phyloP scores from a whole-genome alignment of 106 monocot genomes.

The Phalaenopsis equestris region DNA sequence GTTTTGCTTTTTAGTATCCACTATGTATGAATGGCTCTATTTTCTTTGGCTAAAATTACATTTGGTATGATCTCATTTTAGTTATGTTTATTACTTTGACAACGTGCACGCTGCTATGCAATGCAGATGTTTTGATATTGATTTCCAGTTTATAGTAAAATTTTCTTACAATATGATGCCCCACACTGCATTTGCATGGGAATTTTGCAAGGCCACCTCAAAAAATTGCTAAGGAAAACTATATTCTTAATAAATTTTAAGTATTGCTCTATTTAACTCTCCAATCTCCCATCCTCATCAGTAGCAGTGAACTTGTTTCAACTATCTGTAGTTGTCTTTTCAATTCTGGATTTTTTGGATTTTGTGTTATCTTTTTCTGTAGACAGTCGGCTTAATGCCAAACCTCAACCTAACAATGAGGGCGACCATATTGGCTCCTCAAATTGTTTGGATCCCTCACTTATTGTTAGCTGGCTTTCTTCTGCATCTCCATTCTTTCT shows the following conservation, averaged over 20 bases:
- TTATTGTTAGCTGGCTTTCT: not conserved
- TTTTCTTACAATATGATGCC: not conserved
- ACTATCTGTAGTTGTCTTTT: not conserved
- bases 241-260: not conserved
- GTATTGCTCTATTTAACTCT: not conserved
- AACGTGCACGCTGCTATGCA: not conserved
- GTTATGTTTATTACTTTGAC: not conserved
- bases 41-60: not conserved
- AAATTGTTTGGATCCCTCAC: not conserved
- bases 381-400: not conserved
- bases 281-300: not conserved
- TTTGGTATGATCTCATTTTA: not conserved
- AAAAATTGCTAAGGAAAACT: not conserved
- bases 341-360: not conserved
- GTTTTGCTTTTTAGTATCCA: not conserved
- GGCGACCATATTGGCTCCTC: not conserved
- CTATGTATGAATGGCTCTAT: not conserved
- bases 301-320: not conserved
- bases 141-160: not conserved
- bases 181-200: not conserved
- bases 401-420: not conserved
- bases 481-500: not conserved
- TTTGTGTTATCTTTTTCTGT: not conserved
- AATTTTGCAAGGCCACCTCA: not conserved
- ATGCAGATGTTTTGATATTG: not conserved